Evolutionary conservation across 108 stramenopile genomes (phyloP).

Genomic region (Nitzschia inconspicua): DNA sequence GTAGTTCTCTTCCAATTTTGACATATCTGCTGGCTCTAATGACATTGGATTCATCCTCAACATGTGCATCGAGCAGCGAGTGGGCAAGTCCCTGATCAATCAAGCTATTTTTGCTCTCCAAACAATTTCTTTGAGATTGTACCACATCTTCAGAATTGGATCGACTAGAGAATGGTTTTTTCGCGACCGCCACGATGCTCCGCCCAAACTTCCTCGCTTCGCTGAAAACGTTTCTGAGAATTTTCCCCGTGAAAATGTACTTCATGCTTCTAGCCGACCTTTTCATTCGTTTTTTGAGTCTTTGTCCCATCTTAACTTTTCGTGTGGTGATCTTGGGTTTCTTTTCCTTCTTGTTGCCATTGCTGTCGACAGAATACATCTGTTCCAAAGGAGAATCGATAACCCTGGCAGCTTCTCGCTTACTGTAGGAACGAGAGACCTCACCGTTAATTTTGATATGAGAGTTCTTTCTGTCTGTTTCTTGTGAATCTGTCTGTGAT

Average conservation of each 20-base stretch:
- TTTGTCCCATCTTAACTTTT: not conserved
- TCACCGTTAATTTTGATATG: not conserved
- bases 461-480: not conserved
- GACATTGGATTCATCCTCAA: not conserved
- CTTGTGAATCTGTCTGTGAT: not conserved
- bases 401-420: not conserved
- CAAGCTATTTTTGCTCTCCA: not conserved
- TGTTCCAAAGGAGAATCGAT: not conserved
- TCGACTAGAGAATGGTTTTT: no score
- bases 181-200: not conserved
- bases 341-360: not conserved
- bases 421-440: not conserved
- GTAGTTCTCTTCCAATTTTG: not conserved
- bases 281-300: not conserved
- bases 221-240: not conserved
- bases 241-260: not conserved
- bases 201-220: not conserved
- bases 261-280: not conserved
- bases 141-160: no score
- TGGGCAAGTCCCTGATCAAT: not conserved
- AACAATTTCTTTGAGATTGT: not conserved
- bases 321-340: no score
- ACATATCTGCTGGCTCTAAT: not conserved
- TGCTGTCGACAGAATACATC: conserved; percentile 8
- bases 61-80: not conserved